Evolutionary conservation across 352 stramenopile genomes (phyloP), one percentile per base, ranked within the genome.

Genomic region (Plasmopara muralis): DNA sequence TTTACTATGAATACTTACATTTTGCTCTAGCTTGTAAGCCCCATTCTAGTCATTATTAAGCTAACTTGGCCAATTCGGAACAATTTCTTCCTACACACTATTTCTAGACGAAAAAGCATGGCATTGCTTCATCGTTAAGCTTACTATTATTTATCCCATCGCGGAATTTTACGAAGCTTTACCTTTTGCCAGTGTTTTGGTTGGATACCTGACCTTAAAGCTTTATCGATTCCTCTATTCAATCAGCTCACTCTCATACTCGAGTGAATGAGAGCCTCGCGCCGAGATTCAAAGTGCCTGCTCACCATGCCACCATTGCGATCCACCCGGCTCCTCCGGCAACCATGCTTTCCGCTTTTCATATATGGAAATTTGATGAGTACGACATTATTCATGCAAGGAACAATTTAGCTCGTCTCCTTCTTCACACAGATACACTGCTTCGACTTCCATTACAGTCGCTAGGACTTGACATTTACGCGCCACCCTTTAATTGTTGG

Each of bases 21-120:
- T 43, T n/a, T 57, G 14, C 35, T 38, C 15, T 40, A 50, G 7
- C 28, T 52, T 12, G 28, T 35, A 2, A 38, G 37, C 25, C n/a
- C n/a, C n/a, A n/a, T n/a, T n/a, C n/a, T n/a, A n/a, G n/a, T n/a
- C n/a, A n/a, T n/a, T n/a, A 47, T 28, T 15, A 51, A 47, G 9
- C 20, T 57, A 31, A 51, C 51, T 0, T 57, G 51, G 43, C 43
- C 35, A 38, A n/a, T 51, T 6, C 50, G 50, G 43, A 50, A 57
- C 9, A 57, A 57, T 13, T 1, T 33, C 0, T 51, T 50, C 35
- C 10, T 37, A n/a, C 31, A 10, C 31, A 12, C 10, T 37, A 37
- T 10, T 12, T 37, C 31, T 37, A 10, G 31, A 37, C 31, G 31
- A 10, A 37, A 37, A 37, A 37, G 7, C 10, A 6, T 37, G 6